Evolutionary conservation across 2,329 filamentous ascomycete species (phyloP).

Genomic region (Aspergillus sp.): DNA sequence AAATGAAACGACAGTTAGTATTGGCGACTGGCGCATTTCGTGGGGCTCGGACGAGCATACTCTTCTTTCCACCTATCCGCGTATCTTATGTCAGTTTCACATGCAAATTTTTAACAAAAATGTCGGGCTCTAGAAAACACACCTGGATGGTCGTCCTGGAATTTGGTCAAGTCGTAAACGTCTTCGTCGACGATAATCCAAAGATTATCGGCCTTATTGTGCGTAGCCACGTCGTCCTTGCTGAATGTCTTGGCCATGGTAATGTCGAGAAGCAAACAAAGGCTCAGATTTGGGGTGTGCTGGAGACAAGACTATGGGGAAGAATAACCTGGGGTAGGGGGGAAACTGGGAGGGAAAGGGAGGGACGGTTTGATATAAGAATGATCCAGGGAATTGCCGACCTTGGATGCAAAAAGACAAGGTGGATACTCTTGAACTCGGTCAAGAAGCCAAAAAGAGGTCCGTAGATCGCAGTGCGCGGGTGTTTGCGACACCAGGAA

Average conservation of each 20-base stretch:
- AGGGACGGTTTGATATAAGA: slow-evolving; percentile 17
- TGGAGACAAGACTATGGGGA: slow-evolving; percentile 6
- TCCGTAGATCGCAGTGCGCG: background rate
- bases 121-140: background rate
- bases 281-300: background rate
- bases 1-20: slow-evolving; percentile 20
- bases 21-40: background rate
- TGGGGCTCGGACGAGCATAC: slow-evolving; percentile 36
- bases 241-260: slow-evolving; percentile 88
- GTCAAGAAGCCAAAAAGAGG: slow-evolving; percentile 6
- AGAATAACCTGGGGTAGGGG: slow-evolving; percentile 12
- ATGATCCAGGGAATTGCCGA: slow-evolving; percentile 12
- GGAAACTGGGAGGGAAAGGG: slow-evolving; percentile 2
- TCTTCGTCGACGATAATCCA: slow-evolving; percentile 93
- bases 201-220: slow-evolving; percentile 82
- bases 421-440: slow-evolving; percentile 6
- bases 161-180: slow-evolving; percentile 91
- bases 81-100: slow-evolving; percentile 18
- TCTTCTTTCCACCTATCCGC: slow-evolving; percentile 66
- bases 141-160: slow-evolving; percentile 77
- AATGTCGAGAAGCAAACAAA: slow-evolving; percentile 5
- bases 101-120: background rate
- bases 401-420: background rate
- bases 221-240: slow-evolving; percentile 79
- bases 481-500: background rate